Conservation (phyloP, 106 monocot species). For the Apostasia ramifera region DNA sequence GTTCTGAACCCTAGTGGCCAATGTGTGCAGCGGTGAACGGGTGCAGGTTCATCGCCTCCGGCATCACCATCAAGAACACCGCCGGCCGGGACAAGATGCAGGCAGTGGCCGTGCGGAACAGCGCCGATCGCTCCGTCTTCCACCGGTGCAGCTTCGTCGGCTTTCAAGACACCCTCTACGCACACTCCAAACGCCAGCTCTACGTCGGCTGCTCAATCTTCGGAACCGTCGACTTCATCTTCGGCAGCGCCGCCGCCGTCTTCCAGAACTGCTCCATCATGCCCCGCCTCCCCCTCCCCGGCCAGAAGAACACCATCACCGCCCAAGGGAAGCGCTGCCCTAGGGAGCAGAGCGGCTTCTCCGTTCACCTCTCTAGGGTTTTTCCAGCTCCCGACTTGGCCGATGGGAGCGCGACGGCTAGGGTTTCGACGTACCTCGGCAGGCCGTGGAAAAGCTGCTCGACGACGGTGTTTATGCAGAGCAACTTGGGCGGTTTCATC, state of each 20-base stretch:
- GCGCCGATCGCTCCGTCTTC: slow-evolving; percentile 15
- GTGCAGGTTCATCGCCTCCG: slow-evolving; percentile 13
- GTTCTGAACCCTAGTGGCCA: too few relatives aligned
- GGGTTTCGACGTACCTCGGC: slow-evolving; percentile 33
- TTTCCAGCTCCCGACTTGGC: background rate
- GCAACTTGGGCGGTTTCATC: slow-evolving; percentile 23
- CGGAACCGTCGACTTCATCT: slow-evolving; percentile 24
- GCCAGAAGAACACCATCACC: background rate
- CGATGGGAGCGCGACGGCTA: background rate
- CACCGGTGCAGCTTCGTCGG: slow-evolving; percentile 7
- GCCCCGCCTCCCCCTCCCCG: background rate
- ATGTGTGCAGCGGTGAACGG: slow-evolving; percentile 14
- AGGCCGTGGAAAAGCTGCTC: slow-evolving; percentile 54
- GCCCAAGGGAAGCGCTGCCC: slow-evolving; percentile 2
- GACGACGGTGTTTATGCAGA: slow-evolving; percentile 33
- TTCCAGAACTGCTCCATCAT: slow-evolving; percentile 12
- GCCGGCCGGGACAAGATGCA: slow-evolving; percentile 15
- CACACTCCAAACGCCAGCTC: slow-evolving; percentile 5
- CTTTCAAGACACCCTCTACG: slow-evolving; percentile 19
- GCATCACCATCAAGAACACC: slow-evolving; percentile 22
- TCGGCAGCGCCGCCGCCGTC: slow-evolving; percentile 5
- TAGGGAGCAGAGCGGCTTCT: background rate
- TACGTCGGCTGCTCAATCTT: slow-evolving; percentile 6
- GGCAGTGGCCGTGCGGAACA: slow-evolving; percentile 28
- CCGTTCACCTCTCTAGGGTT: slow-evolving; percentile 1